Conservation (phyloP, 345 rosid species). For the Geranium rotundifolium region DNA sequence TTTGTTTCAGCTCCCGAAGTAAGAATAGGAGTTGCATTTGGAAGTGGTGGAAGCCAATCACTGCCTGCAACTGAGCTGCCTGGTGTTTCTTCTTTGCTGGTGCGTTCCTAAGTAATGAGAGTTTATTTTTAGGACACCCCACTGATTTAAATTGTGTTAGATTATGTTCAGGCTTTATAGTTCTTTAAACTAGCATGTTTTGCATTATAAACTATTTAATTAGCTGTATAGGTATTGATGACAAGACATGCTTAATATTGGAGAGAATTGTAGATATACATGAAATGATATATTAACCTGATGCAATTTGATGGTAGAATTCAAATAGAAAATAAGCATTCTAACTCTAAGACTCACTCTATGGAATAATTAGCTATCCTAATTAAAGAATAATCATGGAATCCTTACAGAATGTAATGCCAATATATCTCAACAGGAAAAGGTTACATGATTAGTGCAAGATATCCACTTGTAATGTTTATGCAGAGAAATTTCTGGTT, state of each 20-base stretch:
- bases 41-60: conserved; percentile 94
- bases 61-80: conserved; percentile 92
- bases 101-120: conserved; percentile 18
- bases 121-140: too few species aligned
- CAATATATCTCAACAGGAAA: too few species aligned
- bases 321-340: too few species aligned
- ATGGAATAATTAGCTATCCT: too few species aligned
- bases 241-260: too few species aligned
- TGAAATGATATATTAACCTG: too few species aligned
- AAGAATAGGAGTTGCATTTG: conserved; percentile 85
- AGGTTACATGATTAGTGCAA: not conserved
- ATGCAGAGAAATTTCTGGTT: not conserved
- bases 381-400: too few species aligned
- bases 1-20: conserved; percentile 77
- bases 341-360: too few species aligned
- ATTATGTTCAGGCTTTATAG: not conserved
- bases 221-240: too few species aligned
- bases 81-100: conserved; percentile 97
- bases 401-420: too few species aligned
- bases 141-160: conserved; percentile 2
- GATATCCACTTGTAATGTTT: not conserved
- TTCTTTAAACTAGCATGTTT: not conserved
- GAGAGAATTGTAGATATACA: too few species aligned
- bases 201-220: not conserved
- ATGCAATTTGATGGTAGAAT: too few species aligned